phyloP scores from a whole-genome alignment of 306 rosid genomes.

The Myrica gale region DNA sequence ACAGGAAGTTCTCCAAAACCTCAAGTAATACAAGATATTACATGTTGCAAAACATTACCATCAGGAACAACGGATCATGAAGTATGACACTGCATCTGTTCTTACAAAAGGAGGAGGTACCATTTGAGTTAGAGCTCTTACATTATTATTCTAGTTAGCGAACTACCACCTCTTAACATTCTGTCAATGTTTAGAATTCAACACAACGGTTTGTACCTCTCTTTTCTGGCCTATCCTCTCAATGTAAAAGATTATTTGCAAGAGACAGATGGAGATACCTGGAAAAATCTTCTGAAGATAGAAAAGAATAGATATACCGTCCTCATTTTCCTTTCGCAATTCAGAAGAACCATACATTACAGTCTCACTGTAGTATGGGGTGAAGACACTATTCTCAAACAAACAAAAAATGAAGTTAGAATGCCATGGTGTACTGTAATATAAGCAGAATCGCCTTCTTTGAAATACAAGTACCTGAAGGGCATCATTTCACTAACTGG shows the following conservation, averaged over 20 bases:
- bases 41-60: too few relatives aligned
- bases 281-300: constrained; percentile 98
- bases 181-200: background rate
- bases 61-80: background rate
- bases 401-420: constrained; percentile 21
- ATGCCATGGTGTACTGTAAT: background rate
- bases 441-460: constrained; percentile 13
- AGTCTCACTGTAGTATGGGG: constrained; percentile 98
- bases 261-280: constrained; percentile 45
- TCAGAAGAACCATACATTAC: constrained; percentile 85
- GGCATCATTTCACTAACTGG: constrained; percentile 89
- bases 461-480: constrained; percentile 58
- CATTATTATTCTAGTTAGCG: background rate
- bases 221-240: background rate
- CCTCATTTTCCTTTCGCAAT: constrained; percentile 85
- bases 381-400: constrained; percentile 73
- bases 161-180: background rate
- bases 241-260: background rate
- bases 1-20: too few relatives aligned
- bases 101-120: background rate
- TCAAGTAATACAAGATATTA: too few relatives aligned
- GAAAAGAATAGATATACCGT: constrained; percentile 87
- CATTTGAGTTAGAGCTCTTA: background rate
- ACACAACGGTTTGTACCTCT: background rate
- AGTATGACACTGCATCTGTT: background rate